A percentile compares a stretch with the other conserved stretches of the same genome.
Evolutionary conservation across 2,329 filamentous ascomycete genomes (phyloP).

Genomic region (Stagonosporopsis chrysanthemi): DNA sequence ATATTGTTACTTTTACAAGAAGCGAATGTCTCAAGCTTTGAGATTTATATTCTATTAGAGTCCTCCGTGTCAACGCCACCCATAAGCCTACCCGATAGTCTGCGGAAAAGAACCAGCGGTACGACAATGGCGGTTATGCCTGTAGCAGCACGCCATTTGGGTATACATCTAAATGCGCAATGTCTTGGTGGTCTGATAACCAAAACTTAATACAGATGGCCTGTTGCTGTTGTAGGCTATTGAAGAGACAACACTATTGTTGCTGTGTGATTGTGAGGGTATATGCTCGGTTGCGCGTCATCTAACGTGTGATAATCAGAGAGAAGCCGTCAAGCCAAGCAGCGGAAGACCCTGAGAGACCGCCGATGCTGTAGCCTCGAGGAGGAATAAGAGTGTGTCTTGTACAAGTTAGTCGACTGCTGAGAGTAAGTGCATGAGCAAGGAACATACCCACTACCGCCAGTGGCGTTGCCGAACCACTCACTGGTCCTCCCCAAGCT

Average conservation of each 20-base stretch:
- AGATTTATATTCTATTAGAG: constrained; percentile 3
- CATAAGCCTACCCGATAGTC: constrained; percentile 2
- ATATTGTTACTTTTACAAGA: constrained; percentile 11
- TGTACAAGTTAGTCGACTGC: constrained; percentile 20
- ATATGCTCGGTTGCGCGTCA: not conserved
- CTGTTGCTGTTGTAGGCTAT: not conserved
- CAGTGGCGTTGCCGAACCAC: constrained; percentile 80
- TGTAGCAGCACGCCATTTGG: not conserved
- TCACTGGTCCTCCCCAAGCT: constrained; percentile 86
- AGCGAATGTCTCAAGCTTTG: constrained; percentile 6
- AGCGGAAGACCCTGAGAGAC: constrained; percentile 82
- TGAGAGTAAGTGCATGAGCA: not conserved
- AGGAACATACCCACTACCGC: constrained; percentile 80
- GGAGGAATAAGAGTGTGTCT: constrained; percentile 91
- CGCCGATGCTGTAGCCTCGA: constrained; percentile 85
- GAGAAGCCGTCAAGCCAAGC: constrained; percentile 87
- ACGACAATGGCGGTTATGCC: not conserved
- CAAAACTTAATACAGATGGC: not conserved
- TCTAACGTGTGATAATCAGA: constrained; percentile 75
- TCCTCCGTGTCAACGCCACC: not conserved
- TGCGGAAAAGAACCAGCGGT: not conserved
- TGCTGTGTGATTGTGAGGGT: not conserved
- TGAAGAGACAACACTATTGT: not conserved
- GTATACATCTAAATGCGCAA: constrained; percentile 11
- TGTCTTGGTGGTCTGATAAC: constrained; percentile 5